These are phyloP conservation scores for Ustilago sp. DNA, from an alignment of 1,284 basidiomycete species.

Conservation along the genomic window DNA sequence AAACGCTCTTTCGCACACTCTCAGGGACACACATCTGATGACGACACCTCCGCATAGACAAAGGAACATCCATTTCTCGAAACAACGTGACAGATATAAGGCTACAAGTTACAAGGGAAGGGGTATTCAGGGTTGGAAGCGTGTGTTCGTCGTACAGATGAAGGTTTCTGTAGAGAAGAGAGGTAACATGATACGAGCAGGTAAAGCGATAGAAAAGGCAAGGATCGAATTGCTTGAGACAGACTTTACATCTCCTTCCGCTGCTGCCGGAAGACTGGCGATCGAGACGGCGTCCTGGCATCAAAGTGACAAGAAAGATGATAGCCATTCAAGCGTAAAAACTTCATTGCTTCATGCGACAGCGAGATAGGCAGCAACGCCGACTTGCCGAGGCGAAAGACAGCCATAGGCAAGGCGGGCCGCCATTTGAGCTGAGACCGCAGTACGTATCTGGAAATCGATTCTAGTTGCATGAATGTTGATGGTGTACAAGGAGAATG, in stretches of 20 bases:
- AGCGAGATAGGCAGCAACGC: neutral
- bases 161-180: too few relatives aligned
- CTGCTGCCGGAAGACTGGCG: constrained; percentile 31
- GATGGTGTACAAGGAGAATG: neutral
- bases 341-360: neutral
- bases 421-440: neutral
- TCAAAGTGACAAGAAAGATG: too few relatives aligned
- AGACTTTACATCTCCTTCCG: constrained; percentile 33
- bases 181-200: too few relatives aligned
- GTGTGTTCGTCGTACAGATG: neutral
- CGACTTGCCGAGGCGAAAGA: neutral
- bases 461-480: neutral
- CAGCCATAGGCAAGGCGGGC: neutral
- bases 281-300: constrained; percentile 9
- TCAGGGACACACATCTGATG: too few relatives aligned
- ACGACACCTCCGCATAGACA: too few relatives aligned
- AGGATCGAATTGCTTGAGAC: neutral
- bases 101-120: neutral
- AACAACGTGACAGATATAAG: neutral
- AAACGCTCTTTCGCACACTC: too few relatives aligned
- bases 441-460: neutral
- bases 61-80: constrained; percentile 1
- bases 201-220: neutral
- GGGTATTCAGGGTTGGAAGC: neutral
- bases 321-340: neutral